Evolutionary conservation across 208 protist genomes (phyloP).

Genomic region (Herpetomonas samuelpessoai): DNA sequence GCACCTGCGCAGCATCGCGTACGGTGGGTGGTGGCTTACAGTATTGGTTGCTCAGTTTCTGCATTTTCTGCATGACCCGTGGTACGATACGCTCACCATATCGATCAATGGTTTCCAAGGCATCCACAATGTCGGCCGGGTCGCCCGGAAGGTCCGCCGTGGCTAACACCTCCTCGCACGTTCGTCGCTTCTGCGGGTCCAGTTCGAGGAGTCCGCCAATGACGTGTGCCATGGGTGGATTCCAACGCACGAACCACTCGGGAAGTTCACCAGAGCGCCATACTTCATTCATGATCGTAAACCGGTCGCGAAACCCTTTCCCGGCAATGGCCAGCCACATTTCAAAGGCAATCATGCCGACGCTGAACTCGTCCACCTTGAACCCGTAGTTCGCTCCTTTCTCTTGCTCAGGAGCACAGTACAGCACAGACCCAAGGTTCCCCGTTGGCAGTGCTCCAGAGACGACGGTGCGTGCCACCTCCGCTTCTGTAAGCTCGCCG

Average conservation of each 20-base stretch:
- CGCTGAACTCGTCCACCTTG: slow-evolving; percentile 87
- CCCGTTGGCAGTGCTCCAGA: slow-evolving; percentile 24
- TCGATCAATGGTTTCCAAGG: slow-evolving; percentile 62
- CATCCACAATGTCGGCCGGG: slow-evolving; percentile 62
- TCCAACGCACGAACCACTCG: slow-evolving; percentile 60
- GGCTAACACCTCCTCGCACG: slow-evolving; percentile 68
- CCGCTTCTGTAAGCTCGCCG: slow-evolving; percentile 22
- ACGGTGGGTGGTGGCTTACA: slow-evolving; percentile 31
- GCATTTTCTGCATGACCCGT: slow-evolving; percentile 58
- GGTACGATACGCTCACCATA: slow-evolving; percentile 61
- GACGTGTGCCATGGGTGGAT: slow-evolving; percentile 47
- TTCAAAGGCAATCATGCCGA: slow-evolving; percentile 87
- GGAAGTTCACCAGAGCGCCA: slow-evolving; percentile 63
- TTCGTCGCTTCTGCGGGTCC: slow-evolving; percentile 39
- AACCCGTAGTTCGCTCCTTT: slow-evolving; percentile 71
- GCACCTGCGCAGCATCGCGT: slow-evolving; percentile 25
- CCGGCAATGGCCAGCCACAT: slow-evolving; percentile 83
- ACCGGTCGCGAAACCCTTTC: slow-evolving; percentile 75
- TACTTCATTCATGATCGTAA: slow-evolving; percentile 74
- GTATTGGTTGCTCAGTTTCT: slow-evolving; percentile 31
- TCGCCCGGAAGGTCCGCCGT: slow-evolving; percentile 73
- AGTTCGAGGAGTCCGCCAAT: slow-evolving; percentile 59
- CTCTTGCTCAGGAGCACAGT: slow-evolving; percentile 81
- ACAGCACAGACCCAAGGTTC: slow-evolving; percentile 76
- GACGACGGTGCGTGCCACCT: background rate